These are phyloP conservation scores for Styphnolobium japonicum DNA, from an alignment of 306 rosid species.

Conservation along the genomic window DNA sequence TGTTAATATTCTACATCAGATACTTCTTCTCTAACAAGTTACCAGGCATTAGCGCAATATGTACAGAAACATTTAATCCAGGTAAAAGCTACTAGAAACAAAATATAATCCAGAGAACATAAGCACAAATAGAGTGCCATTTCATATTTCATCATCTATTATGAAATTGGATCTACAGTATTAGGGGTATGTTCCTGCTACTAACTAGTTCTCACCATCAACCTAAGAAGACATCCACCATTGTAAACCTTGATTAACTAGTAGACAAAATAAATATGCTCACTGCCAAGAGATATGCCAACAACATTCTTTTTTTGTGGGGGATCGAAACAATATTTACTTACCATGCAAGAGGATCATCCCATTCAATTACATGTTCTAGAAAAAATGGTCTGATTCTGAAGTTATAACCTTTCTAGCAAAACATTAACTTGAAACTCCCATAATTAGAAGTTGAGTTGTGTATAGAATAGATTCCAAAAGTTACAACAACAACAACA, in stretches of 20 bases:
- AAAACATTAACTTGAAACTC: not conserved
- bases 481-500: no score
- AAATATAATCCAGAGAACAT: not conserved
- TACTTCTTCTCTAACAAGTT: no score
- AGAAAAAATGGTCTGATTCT: not conserved
- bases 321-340: not conserved
- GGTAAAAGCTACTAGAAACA: not conserved
- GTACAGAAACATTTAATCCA: not conserved
- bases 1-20: no score
- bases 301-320: not conserved
- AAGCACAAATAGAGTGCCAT: not conserved
- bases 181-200: not conserved
- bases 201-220: not conserved
- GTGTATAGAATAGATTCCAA: not conserved
- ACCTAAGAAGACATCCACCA: not conserved
- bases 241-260: not conserved
- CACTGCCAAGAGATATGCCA: not conserved
- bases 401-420: not conserved
- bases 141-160: not conserved
- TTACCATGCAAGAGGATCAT: conserved; percentile 1
- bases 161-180: not conserved
- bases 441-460: not conserved
- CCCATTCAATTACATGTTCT: not conserved
- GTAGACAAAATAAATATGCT: not conserved
- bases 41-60: no score